Conservation (phyloP, 1,284 basidiomycete genomes). For the Cutaneotrichosporon sp. region DNA sequence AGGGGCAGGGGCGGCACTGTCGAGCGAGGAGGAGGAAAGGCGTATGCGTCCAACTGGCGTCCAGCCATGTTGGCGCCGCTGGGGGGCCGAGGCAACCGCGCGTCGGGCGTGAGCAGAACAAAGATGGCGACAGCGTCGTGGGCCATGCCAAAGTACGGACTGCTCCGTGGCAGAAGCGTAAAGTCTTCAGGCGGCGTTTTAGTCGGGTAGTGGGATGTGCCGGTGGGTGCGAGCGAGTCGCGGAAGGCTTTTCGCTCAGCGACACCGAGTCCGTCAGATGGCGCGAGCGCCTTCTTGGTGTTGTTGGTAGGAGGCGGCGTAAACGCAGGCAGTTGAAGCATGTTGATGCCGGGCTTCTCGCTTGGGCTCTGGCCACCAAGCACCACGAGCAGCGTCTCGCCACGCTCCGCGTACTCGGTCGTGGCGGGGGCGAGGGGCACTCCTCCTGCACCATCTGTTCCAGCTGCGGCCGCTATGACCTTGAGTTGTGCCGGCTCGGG, state of each 20-base stretch:
- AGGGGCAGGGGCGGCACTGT: slow-evolving; percentile 34
- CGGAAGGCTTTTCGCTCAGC: slow-evolving; percentile 61
- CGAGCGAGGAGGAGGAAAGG: slow-evolving; percentile 49
- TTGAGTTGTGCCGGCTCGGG: slow-evolving; percentile 50
- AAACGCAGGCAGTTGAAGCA: slow-evolving; percentile 67
- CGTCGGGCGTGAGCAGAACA: slow-evolving; percentile 47
- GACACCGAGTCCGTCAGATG: slow-evolving; percentile 51
- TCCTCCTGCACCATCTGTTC: slow-evolving; percentile 23
- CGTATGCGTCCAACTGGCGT: slow-evolving; percentile 47
- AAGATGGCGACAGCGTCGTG: slow-evolving; percentile 67
- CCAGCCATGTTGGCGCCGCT: slow-evolving; percentile 31
- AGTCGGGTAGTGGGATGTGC: slow-evolving; percentile 61
- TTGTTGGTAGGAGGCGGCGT: slow-evolving; percentile 5
- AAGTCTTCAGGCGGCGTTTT: slow-evolving; percentile 68
- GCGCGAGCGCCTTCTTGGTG: neutral
- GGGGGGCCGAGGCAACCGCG: slow-evolving; percentile 23
- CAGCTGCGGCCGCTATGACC: slow-evolving; percentile 19
- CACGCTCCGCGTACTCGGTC: slow-evolving; percentile 50
- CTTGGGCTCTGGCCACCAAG: slow-evolving; percentile 65
- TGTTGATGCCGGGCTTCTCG: slow-evolving; percentile 62
- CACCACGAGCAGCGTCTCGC: slow-evolving; percentile 66
- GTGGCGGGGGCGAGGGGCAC: slow-evolving; percentile 40
- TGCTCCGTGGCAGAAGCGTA: slow-evolving; percentile 63
- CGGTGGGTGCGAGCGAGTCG: slow-evolving; percentile 57
- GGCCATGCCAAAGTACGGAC: slow-evolving; percentile 64